phyloP scores from a whole-genome alignment of 805 yeast species.

The Ogataea philodendri region DNA sequence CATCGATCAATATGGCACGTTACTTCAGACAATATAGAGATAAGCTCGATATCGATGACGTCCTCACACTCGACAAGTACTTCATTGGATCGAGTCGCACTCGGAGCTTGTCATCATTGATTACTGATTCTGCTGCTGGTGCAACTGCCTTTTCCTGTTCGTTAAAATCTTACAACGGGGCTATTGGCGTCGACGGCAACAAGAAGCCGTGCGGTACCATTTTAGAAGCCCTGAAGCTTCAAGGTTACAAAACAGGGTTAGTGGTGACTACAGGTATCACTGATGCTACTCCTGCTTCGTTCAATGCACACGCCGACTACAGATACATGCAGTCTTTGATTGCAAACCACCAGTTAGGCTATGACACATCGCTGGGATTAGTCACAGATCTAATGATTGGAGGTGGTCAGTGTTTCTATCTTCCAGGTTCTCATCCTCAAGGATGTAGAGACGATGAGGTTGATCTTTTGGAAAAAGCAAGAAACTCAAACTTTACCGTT shows the following conservation, averaged over 20 bases:
- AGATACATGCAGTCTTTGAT: slow-evolving; percentile 80
- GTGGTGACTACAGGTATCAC: slow-evolving; percentile 92
- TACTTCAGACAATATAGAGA: slow-evolving; percentile 66
- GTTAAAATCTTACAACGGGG: slow-evolving; percentile 81
- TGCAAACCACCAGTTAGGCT: slow-evolving; percentile 84
- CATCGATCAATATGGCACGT: slow-evolving; percentile 76
- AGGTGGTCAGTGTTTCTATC: slow-evolving; percentile 86
- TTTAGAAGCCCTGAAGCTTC: slow-evolving; percentile 79
- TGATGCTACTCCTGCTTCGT: slow-evolving; percentile 94
- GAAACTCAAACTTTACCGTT: slow-evolving; percentile 58
- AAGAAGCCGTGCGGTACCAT: slow-evolving; percentile 82
- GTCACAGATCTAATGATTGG: slow-evolving; percentile 84
- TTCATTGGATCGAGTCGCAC: slow-evolving; percentile 85
- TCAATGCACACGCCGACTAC: slow-evolving; percentile 73
- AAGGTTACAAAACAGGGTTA: slow-evolving; percentile 81
- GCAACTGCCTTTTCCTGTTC: slow-evolving; percentile 93
- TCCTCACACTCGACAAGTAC: slow-evolving; percentile 61
- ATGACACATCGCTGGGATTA: slow-evolving; percentile 68
- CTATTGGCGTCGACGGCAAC: slow-evolving; percentile 77
- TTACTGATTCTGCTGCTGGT: slow-evolving; percentile 97
- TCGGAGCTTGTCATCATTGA: slow-evolving; percentile 67
- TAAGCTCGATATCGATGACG: slow-evolving; percentile 50
- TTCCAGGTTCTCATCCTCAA: slow-evolving; percentile 50
- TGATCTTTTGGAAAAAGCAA: slow-evolving; percentile 66
- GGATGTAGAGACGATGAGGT: slow-evolving; percentile 71